These are phyloP conservation scores for Phytophthora pisi DNA, from an alignment of 352 stramenopile genomes.

Conservation along the genomic window DNA sequence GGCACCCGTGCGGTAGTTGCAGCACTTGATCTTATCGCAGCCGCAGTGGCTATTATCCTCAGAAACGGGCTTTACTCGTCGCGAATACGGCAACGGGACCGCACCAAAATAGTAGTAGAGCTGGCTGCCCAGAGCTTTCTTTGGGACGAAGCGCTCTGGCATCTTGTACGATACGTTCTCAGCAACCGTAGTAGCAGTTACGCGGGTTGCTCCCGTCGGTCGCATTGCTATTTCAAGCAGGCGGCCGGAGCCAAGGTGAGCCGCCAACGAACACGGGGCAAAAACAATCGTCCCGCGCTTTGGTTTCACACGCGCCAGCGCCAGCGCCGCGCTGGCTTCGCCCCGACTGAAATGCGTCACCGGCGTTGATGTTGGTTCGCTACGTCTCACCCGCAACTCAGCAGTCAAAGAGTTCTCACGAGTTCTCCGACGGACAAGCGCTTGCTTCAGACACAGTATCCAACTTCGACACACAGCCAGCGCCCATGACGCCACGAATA, in stretches of 20 bases:
- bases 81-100: background rate
- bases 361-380: background rate
- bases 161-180: background rate
- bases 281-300: background rate
- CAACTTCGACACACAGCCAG: too few species aligned
- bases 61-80: background rate
- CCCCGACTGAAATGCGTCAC: background rate
- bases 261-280: slow-evolving; percentile 3
- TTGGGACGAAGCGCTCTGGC: background rate
- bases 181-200: background rate
- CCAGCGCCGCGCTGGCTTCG: background rate
- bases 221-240: slow-evolving; percentile 11
- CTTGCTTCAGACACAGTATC: too few species aligned
- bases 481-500: too few species aligned
- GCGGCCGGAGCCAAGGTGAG: background rate
- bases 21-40: background rate
- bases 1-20: background rate
- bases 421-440: too few species aligned
- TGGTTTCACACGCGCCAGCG: background rate
- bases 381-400: background rate
- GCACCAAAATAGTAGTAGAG: background rate
- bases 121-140: background rate
- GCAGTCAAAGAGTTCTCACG: too few species aligned
- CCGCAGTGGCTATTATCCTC: background rate
- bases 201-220: background rate